Evolutionary conservation across 106 monocot species (phyloP), one percentile per base, ranked within the genome.

Genomic region (Dioscorea dumetorum): DNA sequence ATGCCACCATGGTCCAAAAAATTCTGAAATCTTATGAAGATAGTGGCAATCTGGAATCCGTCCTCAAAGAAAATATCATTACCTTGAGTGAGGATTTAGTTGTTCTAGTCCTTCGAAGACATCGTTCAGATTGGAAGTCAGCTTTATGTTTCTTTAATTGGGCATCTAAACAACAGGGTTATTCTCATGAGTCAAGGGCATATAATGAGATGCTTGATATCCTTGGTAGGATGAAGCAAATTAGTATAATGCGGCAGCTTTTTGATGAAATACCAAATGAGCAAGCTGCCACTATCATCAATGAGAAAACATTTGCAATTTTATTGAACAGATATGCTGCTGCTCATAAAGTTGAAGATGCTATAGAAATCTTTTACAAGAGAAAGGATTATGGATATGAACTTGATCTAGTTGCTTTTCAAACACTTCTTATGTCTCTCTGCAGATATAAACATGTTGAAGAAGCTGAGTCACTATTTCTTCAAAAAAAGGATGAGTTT

Each of bases 391-490:
- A 87, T 69, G 89, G 89, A 1, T 73, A 84, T 67, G 77, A 79
- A 54, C 74, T 84, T 56, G 77, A 90, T 24, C 17, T 84, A 21
- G 15, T 48, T 34, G 77, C 81, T 33, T 94, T 94, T 48, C 94
- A 94, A 48, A 81, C 60, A 67, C 79, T 90, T 41, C 53, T 94
- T 67, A 78, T 78, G 71, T 86, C 79, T 10, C 79, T 94, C 2
- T 94, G 94, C 58, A 74, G 90, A 58, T 90, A 87, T 71, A 94
- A 94, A 67, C 94, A 94, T 71, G 94, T 94, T 28, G 94, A 94
- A 64, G 94, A 90, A 49, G 94, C 90, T 6, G 94, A 94, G 67
- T 69, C 82, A 18, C 89, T 94, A 49, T 94, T 94, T 41, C 64
- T 78, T 21, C 48, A 80, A 72, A 94, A 84, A 66, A 71, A 80